A percentile compares a stretch with the other conserved stretches of the same genome.
These are phyloP conservation scores for Fusarium palustre DNA, from an alignment of 2,329 filamentous ascomycete genomes.

Conservation along the genomic window DNA sequence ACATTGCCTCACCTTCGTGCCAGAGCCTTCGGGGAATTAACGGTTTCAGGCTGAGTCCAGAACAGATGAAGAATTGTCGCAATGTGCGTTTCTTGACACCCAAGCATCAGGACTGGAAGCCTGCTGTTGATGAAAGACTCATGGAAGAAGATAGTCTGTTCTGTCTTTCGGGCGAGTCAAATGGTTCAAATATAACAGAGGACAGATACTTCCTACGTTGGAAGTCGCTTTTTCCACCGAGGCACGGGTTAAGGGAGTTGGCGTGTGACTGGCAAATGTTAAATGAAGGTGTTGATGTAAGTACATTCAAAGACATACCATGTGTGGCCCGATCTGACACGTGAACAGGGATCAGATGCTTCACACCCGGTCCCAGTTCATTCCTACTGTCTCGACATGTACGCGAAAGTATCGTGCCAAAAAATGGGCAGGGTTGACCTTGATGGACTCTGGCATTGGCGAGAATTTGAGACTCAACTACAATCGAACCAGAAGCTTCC, in stretches of 20 bases:
- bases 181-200: neutral
- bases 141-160: neutral
- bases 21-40: conserved; percentile 4
- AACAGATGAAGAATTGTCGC: conserved; percentile 18
- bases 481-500: rapidly evolving
- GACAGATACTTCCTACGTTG: neutral
- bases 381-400: conserved; percentile 12
- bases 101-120: neutral
- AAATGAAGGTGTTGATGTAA: neutral
- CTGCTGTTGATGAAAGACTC: neutral
- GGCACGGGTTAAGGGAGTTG: neutral
- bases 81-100: neutral
- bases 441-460: conserved; percentile 12
- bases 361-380: neutral
- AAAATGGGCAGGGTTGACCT: neutral
- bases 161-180: conserved; percentile 1
- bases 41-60: neutral
- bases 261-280: neutral
- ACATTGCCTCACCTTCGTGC: conserved; percentile 11
- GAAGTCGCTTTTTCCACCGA: neutral
- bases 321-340: neutral
- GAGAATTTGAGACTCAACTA: neutral
- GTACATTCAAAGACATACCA: rapidly evolving
- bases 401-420: neutral
- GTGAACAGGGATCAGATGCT: neutral